phyloP scores from a whole-genome alignment of 78 protist species.

The Guillardia theta region DNA sequence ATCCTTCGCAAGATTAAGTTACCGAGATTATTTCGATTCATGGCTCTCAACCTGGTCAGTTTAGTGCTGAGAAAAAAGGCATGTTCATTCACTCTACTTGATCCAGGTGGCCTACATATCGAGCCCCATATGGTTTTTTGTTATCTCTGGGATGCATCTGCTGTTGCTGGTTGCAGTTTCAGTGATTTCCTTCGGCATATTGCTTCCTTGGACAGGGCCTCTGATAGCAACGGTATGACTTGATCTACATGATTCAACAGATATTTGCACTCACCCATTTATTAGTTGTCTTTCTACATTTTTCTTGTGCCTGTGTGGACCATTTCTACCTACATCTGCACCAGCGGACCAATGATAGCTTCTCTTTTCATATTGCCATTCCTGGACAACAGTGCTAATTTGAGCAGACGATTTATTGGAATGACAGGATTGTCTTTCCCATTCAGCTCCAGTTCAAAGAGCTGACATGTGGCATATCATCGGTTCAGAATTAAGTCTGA shows the following conservation, averaged over 20 bases:
- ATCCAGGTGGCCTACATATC: not conserved
- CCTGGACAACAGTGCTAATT: not conserved
- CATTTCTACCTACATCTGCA: not conserved
- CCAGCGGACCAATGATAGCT: not conserved
- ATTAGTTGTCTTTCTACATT: not conserved
- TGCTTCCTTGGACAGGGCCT: not conserved
- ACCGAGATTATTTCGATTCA: not conserved
- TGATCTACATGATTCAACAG: not conserved
- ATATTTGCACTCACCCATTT: not conserved
- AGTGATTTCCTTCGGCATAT: not conserved
- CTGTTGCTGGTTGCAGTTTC: not conserved
- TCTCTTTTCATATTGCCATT: not conserved
- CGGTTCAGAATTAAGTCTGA: no score
- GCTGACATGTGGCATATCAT: no score
- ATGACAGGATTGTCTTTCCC: no score
- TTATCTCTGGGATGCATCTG: not conserved
- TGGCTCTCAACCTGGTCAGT: not conserved
- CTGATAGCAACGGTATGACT: not conserved
- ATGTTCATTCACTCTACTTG: not conserved
- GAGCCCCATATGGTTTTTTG: not conserved
- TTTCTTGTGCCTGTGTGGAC: not conserved
- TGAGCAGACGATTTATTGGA: no score
- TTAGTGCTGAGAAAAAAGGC: not conserved
- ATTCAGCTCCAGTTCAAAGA: no score
- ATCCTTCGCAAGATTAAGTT: not conserved